Percentiles rank a stretch among this genome's conserved stretches.
phyloP scores from a whole-genome alignment of 345 rosid genomes.

The Camelina laxa region DNA sequence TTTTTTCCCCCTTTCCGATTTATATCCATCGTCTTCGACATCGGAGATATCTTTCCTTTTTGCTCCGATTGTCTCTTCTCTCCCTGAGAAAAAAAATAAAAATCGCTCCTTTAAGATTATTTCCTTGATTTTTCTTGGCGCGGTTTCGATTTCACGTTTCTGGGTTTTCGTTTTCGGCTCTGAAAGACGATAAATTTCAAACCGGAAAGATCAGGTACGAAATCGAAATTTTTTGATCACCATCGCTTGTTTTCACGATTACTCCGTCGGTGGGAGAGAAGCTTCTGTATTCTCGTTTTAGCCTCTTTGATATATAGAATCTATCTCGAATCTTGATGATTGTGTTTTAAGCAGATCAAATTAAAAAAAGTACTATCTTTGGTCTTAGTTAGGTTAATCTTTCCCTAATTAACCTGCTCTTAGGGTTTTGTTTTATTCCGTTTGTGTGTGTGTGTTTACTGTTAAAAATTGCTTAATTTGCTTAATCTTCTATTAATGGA shows the following conservation, averaged over 20 bases:
- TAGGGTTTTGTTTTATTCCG: constrained; percentile 27
- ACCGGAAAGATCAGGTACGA: constrained; percentile 49
- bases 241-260: constrained; percentile 23
- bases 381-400: constrained; percentile 11
- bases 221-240: constrained; percentile 35
- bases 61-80: constrained; percentile 14
- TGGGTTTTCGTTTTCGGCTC: constrained; percentile 46
- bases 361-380: background rate
- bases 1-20: constrained; percentile 9
- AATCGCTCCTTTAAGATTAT: constrained; percentile 25
- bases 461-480: constrained; percentile 19
- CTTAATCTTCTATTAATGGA: constrained; percentile 21
- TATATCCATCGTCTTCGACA: constrained; percentile 8
- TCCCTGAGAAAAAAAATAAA: constrained; percentile 21
- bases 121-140: constrained; percentile 42
- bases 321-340: constrained; percentile 8
- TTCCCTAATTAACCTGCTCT: constrained; percentile 14
- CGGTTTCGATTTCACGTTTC: constrained; percentile 40
- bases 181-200: constrained; percentile 20
- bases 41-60: background rate
- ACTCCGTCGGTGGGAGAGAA: constrained; percentile 30
- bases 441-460: background rate
- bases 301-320: constrained; percentile 39
- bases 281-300: constrained; percentile 17
- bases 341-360: constrained; percentile 10